Conservation (phyloP, 176 grass and related monocot species). For the Ensete glaucum region DNA sequence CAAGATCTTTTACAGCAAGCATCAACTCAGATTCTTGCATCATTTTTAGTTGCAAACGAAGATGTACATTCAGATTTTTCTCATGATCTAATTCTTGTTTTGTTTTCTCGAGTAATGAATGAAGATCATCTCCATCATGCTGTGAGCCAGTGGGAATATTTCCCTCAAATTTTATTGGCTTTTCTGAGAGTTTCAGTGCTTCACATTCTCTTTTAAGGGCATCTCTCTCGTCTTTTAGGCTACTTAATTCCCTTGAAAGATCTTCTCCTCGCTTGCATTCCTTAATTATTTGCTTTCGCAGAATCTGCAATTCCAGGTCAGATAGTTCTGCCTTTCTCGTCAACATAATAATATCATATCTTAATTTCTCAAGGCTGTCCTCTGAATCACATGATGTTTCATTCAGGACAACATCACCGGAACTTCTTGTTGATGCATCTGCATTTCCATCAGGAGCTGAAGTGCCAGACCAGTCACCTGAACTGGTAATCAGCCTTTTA, state of each 20-base stretch:
- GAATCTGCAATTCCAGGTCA: slow-evolving; percentile 85
- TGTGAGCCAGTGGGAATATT: slow-evolving; percentile 19
- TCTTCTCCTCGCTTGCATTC: slow-evolving; percentile 73
- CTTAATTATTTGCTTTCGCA: slow-evolving; percentile 78
- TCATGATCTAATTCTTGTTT: slow-evolving; percentile 71
- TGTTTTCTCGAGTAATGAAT: slow-evolving; percentile 56
- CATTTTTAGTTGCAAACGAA: slow-evolving; percentile 76
- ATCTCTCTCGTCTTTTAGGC: slow-evolving; percentile 75
- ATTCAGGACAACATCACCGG: slow-evolving; percentile 50
- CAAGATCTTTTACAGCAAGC: slow-evolving; percentile 79
- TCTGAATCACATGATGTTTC: slow-evolving; percentile 31
- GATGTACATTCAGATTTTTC: slow-evolving; percentile 62
- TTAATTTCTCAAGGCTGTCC: slow-evolving; percentile 67
- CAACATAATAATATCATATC: slow-evolving; percentile 56
- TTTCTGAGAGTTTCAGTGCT: slow-evolving; percentile 30
- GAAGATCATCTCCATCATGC: slow-evolving; percentile 35
- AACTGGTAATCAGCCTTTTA: slow-evolving; percentile 48
- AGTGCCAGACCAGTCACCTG: slow-evolving; percentile 73
- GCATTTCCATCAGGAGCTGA: slow-evolving; percentile 63
- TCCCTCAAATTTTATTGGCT: slow-evolving; percentile 34
- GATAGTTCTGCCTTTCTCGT: slow-evolving; percentile 73
- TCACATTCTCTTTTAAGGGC: slow-evolving; percentile 74
- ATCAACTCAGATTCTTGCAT: slow-evolving; percentile 76
- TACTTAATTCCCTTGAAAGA: slow-evolving; percentile 58
- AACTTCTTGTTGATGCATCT: slow-evolving; percentile 77